Evolutionary conservation across 257 asterid genomes (phyloP).

Genomic region (Penstemon barbatus): DNA sequence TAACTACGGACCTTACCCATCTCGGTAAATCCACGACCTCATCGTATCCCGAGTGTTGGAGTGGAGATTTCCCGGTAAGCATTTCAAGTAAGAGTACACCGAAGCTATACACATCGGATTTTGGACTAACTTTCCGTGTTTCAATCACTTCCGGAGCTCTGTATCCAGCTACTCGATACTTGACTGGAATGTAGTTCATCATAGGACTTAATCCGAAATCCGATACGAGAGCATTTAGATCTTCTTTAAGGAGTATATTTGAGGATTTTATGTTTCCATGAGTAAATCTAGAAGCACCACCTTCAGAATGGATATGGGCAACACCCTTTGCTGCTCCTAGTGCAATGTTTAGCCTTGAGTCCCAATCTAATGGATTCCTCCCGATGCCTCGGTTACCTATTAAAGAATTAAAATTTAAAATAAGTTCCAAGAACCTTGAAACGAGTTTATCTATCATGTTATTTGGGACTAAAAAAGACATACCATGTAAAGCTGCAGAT

Average conservation of each 20-base stretch:
- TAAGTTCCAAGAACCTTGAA: too few relatives aligned
- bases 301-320: conserved; percentile 71
- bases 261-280: conserved; percentile 93
- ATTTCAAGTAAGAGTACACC: conserved; percentile 90
- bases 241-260: conserved; percentile 62
- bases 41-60: conserved; percentile 54
- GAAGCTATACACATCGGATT: conserved; percentile 87
- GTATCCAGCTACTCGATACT: conserved; percentile 71
- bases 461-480: background rate
- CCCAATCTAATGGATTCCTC: conserved; percentile 66
- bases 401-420: too few relatives aligned
- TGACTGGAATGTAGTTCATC: conserved; percentile 49
- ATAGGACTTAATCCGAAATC: conserved; percentile 71
- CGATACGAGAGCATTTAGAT: conserved; percentile 59
- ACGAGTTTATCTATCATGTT: too few relatives aligned
- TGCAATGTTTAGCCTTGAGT: conserved; percentile 69
- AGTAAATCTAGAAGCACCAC: conserved; percentile 43
- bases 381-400: conserved; percentile 63
- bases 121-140: conserved; percentile 59
- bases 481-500: conserved; percentile 84
- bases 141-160: conserved; percentile 90
- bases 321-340: conserved; percentile 78
- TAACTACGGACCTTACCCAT: conserved; percentile 89
- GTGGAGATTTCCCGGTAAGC: conserved; percentile 83
- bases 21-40: conserved; percentile 82